phyloP scores from a whole-genome alignment of 768 basidiomycete genomes.

The Lactarius tabidus region DNA sequence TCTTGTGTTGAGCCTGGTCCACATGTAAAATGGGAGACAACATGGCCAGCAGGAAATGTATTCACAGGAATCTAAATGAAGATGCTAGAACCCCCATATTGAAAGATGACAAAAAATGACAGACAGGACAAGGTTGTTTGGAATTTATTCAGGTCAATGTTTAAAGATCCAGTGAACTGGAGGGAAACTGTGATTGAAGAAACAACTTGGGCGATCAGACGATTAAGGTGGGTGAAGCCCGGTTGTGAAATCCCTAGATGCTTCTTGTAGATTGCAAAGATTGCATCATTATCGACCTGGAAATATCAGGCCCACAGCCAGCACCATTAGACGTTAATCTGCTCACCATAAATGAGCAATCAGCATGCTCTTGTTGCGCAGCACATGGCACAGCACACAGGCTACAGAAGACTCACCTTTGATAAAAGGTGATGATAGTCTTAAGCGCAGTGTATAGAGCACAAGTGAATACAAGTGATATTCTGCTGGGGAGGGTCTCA shows the following conservation, averaged over 20 bases:
- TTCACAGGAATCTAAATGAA: conserved; percentile 47
- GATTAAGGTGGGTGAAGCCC: conserved; percentile 59
- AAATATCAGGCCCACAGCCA: background rate
- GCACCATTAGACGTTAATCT: background rate
- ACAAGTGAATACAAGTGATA: too few relatives aligned
- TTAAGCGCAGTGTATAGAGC: too few relatives aligned
- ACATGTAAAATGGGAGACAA: conserved; percentile 61
- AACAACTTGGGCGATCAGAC: conserved; percentile 62
- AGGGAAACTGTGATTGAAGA: conserved; percentile 43
- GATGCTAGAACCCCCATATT: conserved; percentile 15
- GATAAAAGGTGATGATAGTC: too few relatives aligned
- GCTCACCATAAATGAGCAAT: conserved; percentile 97
- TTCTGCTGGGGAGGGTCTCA: too few relatives aligned
- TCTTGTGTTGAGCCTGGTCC: conserved; percentile 60
- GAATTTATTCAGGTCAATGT: conserved; percentile 68
- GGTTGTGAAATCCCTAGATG: conserved; percentile 54
- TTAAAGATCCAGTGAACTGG: conserved; percentile 60
- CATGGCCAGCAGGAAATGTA: conserved; percentile 64
- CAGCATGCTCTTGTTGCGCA: too few relatives aligned
- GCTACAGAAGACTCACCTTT: too few relatives aligned
- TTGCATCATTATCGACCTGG: conserved; percentile 56
- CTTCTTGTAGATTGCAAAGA: conserved; percentile 58
- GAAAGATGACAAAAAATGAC: conserved; percentile 6
- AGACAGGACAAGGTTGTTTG: conserved; percentile 60
- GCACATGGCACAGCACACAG: too few relatives aligned